Evolutionary conservation across 306 rosid species (phyloP).

Genomic region (Cucumis sativus): DNA sequence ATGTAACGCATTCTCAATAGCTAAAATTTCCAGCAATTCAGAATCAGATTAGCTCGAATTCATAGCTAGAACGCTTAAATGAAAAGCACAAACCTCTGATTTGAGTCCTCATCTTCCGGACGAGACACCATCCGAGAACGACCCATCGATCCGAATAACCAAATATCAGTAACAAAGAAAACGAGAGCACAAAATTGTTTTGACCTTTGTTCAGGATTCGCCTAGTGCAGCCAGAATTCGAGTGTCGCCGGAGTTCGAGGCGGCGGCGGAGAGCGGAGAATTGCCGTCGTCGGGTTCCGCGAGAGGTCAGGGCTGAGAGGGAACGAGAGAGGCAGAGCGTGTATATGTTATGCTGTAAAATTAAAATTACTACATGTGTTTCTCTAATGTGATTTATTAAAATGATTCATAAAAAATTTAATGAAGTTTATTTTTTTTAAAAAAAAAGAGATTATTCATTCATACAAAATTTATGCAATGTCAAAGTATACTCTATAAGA

Average conservation of each 20-base stretch:
- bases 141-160: conserved; percentile 24
- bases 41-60: conserved; percentile 4
- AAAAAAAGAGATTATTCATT: no score
- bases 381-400: no score
- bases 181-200: not conserved
- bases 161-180: not conserved
- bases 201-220: not conserved
- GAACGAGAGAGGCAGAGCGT: not conserved
- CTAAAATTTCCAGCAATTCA: not conserved
- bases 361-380: not conserved
- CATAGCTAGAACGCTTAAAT: not conserved
- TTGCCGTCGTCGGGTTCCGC: not conserved
- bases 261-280: not conserved
- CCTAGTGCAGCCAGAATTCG: not conserved
- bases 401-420: no score
- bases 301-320: not conserved
- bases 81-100: conserved; percentile 19
- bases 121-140: conserved; percentile 36
- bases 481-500: no score
- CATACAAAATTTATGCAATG: no score
- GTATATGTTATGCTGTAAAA: not conserved
- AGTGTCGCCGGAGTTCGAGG: not conserved
- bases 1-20: not conserved
- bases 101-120: conserved; percentile 17
- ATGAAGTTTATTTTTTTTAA: no score